A percentile compares a stretch with the other conserved stretches of the same genome.
Evolutionary conservation across 257 asterid species (phyloP).

Genomic region (Gardenia jasminoides): DNA sequence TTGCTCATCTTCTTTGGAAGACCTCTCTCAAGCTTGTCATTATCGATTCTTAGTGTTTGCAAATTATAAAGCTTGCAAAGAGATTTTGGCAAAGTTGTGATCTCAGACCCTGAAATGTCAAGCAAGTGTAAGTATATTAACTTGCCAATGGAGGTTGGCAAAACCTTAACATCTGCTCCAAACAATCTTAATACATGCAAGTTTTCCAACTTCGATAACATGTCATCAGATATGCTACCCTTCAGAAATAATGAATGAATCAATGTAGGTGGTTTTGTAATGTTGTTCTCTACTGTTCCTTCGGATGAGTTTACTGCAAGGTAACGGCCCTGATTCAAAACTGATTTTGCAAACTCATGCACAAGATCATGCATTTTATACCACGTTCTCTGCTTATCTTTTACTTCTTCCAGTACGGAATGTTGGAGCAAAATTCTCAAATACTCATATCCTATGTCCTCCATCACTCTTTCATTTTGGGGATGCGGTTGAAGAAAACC

Average conservation of each 20-base stretch:
- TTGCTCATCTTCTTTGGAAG: slow-evolving; percentile 18
- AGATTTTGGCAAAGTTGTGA: slow-evolving; percentile 15
- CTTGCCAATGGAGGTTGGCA: slow-evolving; percentile 6
- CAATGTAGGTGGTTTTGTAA: neutral
- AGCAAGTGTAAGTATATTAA: slow-evolving; percentile 30
- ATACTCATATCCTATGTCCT: no score
- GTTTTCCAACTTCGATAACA: slow-evolving; percentile 14
- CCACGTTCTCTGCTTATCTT: no score
- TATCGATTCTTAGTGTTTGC: slow-evolving; percentile 1
- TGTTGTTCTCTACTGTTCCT: neutral
- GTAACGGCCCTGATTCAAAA: neutral
- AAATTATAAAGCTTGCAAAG: slow-evolving; percentile 21
- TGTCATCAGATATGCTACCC: neutral
- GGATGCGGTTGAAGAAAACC: no score
- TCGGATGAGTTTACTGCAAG: neutral
- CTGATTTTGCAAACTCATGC: no score
- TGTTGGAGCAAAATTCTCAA: no score
- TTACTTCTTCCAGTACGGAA: no score
- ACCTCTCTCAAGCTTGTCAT: neutral
- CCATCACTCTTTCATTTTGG: no score
- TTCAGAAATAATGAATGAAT: slow-evolving; percentile 14
- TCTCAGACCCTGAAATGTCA: slow-evolving; percentile 1
- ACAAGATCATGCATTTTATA: no score
- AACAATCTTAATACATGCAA: slow-evolving; percentile 18
- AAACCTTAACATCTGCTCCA: neutral